Evolutionary conservation across 805 yeast genomes (phyloP).

Genomic region (Starmerella powellii): DNA sequence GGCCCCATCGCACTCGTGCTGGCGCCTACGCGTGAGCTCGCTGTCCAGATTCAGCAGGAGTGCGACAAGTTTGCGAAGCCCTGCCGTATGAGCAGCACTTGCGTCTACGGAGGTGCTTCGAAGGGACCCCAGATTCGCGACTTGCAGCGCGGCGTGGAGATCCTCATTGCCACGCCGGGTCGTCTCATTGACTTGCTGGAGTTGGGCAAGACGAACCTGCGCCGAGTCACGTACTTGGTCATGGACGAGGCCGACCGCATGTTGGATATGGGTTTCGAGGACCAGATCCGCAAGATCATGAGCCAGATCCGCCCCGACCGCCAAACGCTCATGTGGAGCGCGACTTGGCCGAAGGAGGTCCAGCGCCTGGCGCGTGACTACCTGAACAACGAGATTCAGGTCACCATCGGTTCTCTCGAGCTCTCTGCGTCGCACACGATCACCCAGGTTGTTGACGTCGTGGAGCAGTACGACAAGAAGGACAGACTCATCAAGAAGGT

Average conservation of each 20-base stretch:
- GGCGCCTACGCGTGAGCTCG: constrained; percentile 98
- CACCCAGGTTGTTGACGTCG: constrained; percentile 84
- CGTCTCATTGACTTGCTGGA: constrained; percentile 97
- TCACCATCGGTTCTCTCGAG: constrained; percentile 90
- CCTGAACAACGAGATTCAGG: constrained; percentile 87
- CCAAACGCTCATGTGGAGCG: constrained; percentile 99
- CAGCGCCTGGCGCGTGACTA: constrained; percentile 87
- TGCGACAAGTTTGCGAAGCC: constrained; percentile 88
- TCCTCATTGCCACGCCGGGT: constrained; percentile 96
- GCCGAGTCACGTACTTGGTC: constrained; percentile 92
- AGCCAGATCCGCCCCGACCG: constrained; percentile 98
- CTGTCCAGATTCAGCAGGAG: constrained; percentile 93
- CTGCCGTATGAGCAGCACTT: constrained; percentile 82
- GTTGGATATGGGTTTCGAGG: constrained; percentile 99
- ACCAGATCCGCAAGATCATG: constrained; percentile 96
- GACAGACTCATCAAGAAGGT: constrained; percentile 76
- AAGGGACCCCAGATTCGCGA: constrained; percentile 96
- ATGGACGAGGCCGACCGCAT: constrained; percentile 99
- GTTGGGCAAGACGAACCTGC: constrained; percentile 83
- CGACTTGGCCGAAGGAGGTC: constrained; percentile 99
- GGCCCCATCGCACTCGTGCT: constrained; percentile 93
- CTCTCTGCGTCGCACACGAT: constrained; percentile 94
- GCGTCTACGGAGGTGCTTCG: constrained; percentile 99
- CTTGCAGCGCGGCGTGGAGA: constrained; percentile 88
- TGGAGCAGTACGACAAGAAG: constrained; percentile 85